Base-by-base conservation (phyloP, 2,329 filamentous ascomycete genomes). In the Colletotrichum liriopes region DNA sequence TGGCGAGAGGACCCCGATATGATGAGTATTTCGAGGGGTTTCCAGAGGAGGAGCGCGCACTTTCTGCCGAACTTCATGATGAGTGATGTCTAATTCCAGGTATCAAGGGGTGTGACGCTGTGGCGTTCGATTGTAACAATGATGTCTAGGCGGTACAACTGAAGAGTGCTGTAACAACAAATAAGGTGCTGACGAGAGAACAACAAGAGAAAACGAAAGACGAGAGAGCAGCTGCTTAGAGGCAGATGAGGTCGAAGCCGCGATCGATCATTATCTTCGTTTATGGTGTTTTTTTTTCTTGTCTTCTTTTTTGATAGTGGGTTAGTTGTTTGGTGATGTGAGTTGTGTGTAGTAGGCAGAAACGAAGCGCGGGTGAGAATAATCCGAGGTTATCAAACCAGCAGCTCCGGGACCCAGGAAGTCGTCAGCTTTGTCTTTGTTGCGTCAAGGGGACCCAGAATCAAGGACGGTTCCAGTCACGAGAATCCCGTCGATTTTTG, bases 31-130 rank as follows among this genome's bases (percentile, higher is more conserved):
- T 20, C 3, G 37, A 32, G 37, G 12, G 23, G 65, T 62, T 52
- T 54, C n/a, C 3, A 9, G 11, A 18, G 12, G 58, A 26, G 55
- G 16, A 39, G 45, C 37, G 45, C 65, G 56, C 82, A 91, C 89
- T 87, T 90, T 82, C 89, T 86, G 77, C 89, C 89, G 77, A 91
- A 91, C 82, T 91, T 91, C 89, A 91, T 91, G 59, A 72, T 83
- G 77, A 20, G 91, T 91, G 58, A 74, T 83, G 77, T 52, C 71
- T 62, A 62, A 37, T 62, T 61, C 23, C 23, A 55, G 54, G 29
- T 63, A 71, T 62, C 67, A 61, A 54, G 26, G 61, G 39, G 35
- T 54, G 59, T 51, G 66, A 54, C 43, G 69, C 23, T 65, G 65
- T 70, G 70, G 65, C 70, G 60, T 65, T 61, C 39, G 23, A 47